Base-by-base conservation (phyloP, 2,329 filamentous ascomycete genomes). In the Xylaria sp. region DNA sequence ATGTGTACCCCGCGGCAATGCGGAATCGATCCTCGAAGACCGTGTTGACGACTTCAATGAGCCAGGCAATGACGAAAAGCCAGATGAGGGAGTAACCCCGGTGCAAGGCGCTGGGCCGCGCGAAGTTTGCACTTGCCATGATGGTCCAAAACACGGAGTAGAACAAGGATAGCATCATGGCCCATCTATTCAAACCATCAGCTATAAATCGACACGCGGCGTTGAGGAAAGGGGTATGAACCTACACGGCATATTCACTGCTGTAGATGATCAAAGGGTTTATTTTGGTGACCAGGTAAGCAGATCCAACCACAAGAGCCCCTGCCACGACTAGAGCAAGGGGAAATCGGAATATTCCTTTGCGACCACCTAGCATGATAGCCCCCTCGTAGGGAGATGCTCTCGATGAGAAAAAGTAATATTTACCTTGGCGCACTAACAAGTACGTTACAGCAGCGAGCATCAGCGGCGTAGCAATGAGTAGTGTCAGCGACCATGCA, bases 251-350 rank as follows among this genome's bases (percentile, higher is more conserved):
- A 72, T 94, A 97, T 52, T 87, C 82, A 68, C 89, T 95, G 75
- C 91, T 92, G 76, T 97, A 94, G n/a, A 94, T 79, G 67, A 97
- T 91, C 68, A 91, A 83, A 1, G 93, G 92, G 70, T 97, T 97
- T 70, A 93, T 77, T 73, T 94, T 95, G 44, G 84, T 83, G 48
- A 96, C 69, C 55, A 97, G 75, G 66, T 89, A 89, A 1, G 90
- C 88, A 16, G 91, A 79, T 0, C 84, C 90, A 23, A 95, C 73
- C 0, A 89, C 84, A n/a, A 89, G 76, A 0, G 80, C 86, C 1
- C 83, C 84, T 0, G 92, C 82, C 39, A 91, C 79, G 18, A 81
- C 70, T 47, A 96, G 79, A 1, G 91, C 85, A 54, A 96, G 76
- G 0, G 92, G 92, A 66, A 91, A 94, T 39, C 93, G 85, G 74